Evolutionary conservation across 164 flowering plant species (phyloP).

Genomic region (Echeveria elegans): DNA sequence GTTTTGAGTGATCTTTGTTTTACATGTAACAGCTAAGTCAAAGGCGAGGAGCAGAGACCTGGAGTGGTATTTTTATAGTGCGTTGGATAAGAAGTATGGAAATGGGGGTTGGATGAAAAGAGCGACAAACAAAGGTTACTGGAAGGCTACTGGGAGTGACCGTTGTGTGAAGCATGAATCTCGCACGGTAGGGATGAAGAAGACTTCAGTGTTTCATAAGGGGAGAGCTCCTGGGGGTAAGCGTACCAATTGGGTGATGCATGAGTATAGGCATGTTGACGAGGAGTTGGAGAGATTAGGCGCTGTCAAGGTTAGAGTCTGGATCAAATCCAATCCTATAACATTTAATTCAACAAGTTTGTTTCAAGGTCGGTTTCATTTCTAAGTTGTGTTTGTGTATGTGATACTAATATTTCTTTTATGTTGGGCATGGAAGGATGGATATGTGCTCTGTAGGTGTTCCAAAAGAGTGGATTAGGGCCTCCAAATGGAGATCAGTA

Average conservation of each 20-base stretch:
- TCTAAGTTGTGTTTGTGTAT: neutral
- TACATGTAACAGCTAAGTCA: conserved; percentile 18
- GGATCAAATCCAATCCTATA: neutral
- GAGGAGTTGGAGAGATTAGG: conserved; percentile 17
- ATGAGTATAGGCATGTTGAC: conserved; percentile 41
- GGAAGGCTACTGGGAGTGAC: conserved; percentile 56
- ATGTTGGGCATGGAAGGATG: conserved; percentile 27
- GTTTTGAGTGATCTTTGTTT: neutral
- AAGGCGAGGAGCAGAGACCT: conserved; percentile 38
- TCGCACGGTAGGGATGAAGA: conserved; percentile 35
- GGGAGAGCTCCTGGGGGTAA: conserved; percentile 51
- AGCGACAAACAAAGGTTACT: conserved; percentile 42
- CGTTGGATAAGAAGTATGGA: conserved; percentile 38
- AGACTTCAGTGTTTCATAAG: conserved; percentile 46
- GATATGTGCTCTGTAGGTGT: conserved; percentile 54
- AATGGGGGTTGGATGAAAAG: conserved; percentile 52
- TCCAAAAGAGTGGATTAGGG: conserved; percentile 49
- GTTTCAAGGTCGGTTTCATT: neutral
- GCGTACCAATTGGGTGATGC: conserved; percentile 55
- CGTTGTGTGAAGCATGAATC: conserved; percentile 23
- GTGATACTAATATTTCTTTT: neutral
- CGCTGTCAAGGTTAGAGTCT: conserved; percentile 1
- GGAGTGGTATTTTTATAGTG: conserved; percentile 46
- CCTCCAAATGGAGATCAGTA: conserved; percentile 49
- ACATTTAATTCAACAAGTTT: neutral